Percentiles rank a stretch among this genome's conserved stretches.
Evolutionary conservation across 2,329 filamentous ascomycete species (phyloP).

Genomic region (Cladophialophora bantiana): DNA sequence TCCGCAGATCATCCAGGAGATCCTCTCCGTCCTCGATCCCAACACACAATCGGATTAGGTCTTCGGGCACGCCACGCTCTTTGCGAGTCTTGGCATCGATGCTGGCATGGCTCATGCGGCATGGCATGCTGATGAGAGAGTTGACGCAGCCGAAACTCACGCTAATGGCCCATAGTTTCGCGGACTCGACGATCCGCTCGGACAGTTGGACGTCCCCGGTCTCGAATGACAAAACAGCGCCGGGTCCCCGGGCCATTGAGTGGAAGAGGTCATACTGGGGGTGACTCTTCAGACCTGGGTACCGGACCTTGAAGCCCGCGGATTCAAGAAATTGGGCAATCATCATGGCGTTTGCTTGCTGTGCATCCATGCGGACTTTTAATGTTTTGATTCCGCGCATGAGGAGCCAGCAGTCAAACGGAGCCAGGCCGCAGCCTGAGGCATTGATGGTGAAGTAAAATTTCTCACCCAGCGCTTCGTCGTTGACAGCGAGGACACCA

Average conservation of each 20-base stretch:
- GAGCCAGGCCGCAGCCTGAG: slow-evolving; percentile 90
- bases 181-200: slow-evolving; percentile 92
- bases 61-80: slow-evolving; percentile 92
- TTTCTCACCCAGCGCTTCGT: slow-evolving; percentile 79
- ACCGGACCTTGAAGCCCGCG: slow-evolving; percentile 92
- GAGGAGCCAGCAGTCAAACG: slow-evolving; percentile 94
- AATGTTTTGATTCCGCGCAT: slow-evolving; percentile 96
- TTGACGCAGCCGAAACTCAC: slow-evolving; percentile 99
- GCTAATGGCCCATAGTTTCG: slow-evolving; percentile 90
- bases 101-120: slow-evolving; percentile 98
- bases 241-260: slow-evolving; percentile 92
- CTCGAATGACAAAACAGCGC: slow-evolving; percentile 94
- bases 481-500: slow-evolving; percentile 91
- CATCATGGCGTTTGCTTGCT: slow-evolving; percentile 87
- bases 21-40: slow-evolving; percentile 94
- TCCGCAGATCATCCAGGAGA: slow-evolving; percentile 87
- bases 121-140: slow-evolving; percentile 98
- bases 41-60: slow-evolving; percentile 93
- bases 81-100: slow-evolving; percentile 93
- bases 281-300: slow-evolving; percentile 91
- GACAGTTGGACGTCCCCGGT: slow-evolving; percentile 84
- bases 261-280: slow-evolving; percentile 96
- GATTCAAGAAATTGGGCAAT: slow-evolving; percentile 80
- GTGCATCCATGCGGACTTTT: slow-evolving; percentile 98
- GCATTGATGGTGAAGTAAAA: slow-evolving; percentile 98